Conservation (phyloP, 148 eudicot species). For the Limonium bicolor region DNA sequence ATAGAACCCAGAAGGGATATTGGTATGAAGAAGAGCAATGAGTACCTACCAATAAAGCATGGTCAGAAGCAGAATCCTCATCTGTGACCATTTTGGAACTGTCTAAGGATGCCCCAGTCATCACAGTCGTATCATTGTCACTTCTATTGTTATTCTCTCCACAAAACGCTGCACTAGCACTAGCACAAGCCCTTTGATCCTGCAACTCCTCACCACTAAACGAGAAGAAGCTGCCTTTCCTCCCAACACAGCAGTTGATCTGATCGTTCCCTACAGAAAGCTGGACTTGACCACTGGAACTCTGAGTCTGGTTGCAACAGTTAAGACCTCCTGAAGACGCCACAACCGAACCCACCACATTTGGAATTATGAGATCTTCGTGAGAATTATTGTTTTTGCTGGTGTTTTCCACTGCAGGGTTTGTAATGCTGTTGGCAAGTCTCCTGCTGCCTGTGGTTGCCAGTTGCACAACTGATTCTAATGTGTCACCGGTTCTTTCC, state of each 20-base stretch:
- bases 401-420: too few species aligned
- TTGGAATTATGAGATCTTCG: too few species aligned
- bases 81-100: conserved; percentile 37
- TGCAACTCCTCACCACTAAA: background rate
- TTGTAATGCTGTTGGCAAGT: too few species aligned
- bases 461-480: conserved; percentile 76
- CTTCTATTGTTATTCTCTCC: conserved; percentile 28
- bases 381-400: too few species aligned
- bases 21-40: background rate
- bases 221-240: too few species aligned
- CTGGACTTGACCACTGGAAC: too few species aligned
- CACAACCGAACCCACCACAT: conserved; percentile 22
- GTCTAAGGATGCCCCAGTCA: conserved; percentile 37
- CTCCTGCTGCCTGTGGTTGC: conserved; percentile 20
- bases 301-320: too few species aligned
- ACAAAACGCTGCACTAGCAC: conserved; percentile 33
- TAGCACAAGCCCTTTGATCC: conserved; percentile 33
- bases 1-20: too few species aligned
- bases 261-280: too few species aligned
- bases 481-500: conserved; percentile 37
- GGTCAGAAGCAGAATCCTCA: conserved; percentile 55
- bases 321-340: conserved; percentile 26
- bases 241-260: too few species aligned
- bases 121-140: conserved; percentile 52
- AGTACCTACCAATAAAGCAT: conserved; percentile 56